phyloP scores from a whole-genome alignment of 2,329 filamentous ascomycete species.

The Hymenoscyphus scutula region DNA sequence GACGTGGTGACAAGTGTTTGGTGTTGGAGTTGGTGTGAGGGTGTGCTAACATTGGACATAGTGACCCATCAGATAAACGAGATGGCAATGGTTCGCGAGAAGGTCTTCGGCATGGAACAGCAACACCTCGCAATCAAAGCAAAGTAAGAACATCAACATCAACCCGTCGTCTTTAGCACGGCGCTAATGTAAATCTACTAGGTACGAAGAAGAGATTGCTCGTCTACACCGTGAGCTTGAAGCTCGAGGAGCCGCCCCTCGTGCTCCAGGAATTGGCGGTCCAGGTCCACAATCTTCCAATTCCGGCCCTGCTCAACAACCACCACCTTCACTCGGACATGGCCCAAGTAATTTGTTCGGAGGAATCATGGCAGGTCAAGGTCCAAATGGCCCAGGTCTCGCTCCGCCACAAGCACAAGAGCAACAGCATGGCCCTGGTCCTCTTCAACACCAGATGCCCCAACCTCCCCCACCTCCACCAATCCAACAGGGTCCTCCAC shows the following conservation, averaged over 20 bases:
- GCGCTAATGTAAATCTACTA: conserved; percentile 43
- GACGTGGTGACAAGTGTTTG: background rate
- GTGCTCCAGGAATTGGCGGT: conserved; percentile 68
- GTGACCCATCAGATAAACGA: conserved; percentile 90
- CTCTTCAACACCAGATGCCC: conserved; percentile 61
- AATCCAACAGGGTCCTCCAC: conserved; percentile 45
- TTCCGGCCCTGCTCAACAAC: conserved; percentile 77
- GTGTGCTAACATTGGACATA: conserved; percentile 39
- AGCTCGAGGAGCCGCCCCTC: conserved; percentile 59
- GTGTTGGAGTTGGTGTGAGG: background rate
- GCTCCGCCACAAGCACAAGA: conserved; percentile 60
- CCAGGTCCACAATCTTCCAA: conserved; percentile 61
- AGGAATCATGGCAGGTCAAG: conserved; percentile 47
- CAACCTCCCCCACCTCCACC: conserved; percentile 65
- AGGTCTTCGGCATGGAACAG: conserved; percentile 91
- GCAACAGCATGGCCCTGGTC: conserved; percentile 60
- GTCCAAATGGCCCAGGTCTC: conserved; percentile 80
- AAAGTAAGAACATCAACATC: conserved; percentile 69
- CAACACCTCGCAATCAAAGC: conserved; percentile 83
- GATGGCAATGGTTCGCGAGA: conserved; percentile 90
- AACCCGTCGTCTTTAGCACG: background rate
- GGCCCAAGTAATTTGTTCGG: too few relatives aligned
- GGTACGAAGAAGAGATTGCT: conserved; percentile 89
- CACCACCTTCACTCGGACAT: conserved; percentile 41
- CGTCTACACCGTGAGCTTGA: conserved; percentile 86